Base-by-base conservation (phyloP, 805 yeast genomes). In the Schwanniomyces sp. region DNA sequence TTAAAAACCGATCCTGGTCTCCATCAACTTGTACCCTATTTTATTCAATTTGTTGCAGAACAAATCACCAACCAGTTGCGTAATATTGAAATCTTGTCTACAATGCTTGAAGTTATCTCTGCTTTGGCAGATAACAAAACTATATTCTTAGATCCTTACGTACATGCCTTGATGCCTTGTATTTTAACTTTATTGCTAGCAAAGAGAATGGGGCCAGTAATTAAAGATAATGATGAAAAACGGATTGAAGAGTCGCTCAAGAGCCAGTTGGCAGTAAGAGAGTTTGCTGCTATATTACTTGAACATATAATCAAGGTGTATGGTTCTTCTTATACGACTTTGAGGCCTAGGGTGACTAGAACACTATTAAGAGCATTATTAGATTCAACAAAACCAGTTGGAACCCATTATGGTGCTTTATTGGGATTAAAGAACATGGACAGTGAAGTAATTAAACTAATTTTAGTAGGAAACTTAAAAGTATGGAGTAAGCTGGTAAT, bases 151-250 rank as follows among this genome's bases (percentile, higher is more conserved):
- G 97, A 92, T 55, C 99, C 98, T 9, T 92, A 92, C 61, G 90
- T 94, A 40, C 99, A 95, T 70, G 92, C 96, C 0, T 72, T 94
- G 56, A 90, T 94, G 88, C 99, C 99, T n/a, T 89, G 97, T 51
- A 85, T 94, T 29, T 75, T 94, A 54, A 94, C 99, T 0, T 75
- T 92, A 17, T 76, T 94, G 39, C 76, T 94, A 43, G 97, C 98
- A 1, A 91, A 91, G 59, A 81, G 88, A 51, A 79, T 92, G n/a
- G 97, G 97, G 2, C 63, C 75, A 3, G 67, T 62, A 18, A 48
- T 69, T 4, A 74, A 69, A 53, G 74, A 69, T 29, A 70, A 70
- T 34, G 63, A 74, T 39, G 61, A 56, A 17, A 62, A 62, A 24
- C 63, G 57, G 14, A 46, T 61, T 10, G 63, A 70, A 45, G 64